Conservation (phyloP, 176 grass and related monocot genomes). For the Pontederia crassipes region DNA sequence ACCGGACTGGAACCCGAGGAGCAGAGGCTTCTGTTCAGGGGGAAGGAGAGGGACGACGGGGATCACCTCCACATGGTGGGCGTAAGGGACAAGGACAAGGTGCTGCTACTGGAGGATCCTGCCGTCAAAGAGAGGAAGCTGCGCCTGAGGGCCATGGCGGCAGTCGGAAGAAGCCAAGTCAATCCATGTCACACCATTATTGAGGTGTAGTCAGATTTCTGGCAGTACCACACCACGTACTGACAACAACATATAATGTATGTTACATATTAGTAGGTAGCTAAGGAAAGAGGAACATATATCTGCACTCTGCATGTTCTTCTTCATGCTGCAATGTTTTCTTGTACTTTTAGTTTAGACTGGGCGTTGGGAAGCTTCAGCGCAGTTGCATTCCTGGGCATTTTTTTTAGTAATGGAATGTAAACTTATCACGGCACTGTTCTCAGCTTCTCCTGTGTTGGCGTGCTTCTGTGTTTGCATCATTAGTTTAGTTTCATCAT, state of each 20-base stretch:
- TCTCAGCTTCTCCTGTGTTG: too few relatives aligned
- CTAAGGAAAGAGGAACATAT: background rate
- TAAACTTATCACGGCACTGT: background rate
- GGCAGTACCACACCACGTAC: background rate
- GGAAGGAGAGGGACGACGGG: constrained; percentile 65
- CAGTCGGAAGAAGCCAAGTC: background rate
- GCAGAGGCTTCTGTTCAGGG: constrained; percentile 75
- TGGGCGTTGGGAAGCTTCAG: background rate
- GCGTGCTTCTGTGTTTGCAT: too few relatives aligned
- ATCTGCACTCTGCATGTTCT: background rate
- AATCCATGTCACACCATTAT: constrained; percentile 1
- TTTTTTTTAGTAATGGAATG: background rate
- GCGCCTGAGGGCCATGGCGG: constrained; percentile 31
- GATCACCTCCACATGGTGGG: constrained; percentile 91
- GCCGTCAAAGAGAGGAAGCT: constrained; percentile 75
- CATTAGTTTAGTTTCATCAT: too few relatives aligned
- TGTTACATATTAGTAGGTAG: background rate
- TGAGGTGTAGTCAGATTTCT: background rate
- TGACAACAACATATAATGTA: background rate
- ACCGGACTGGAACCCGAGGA: constrained; percentile 74
- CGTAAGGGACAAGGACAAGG: constrained; percentile 71
- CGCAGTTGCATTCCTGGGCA: background rate
- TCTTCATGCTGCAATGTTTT: background rate
- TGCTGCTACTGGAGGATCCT: constrained; percentile 84
- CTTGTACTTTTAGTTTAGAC: background rate